Evolutionary conservation across 2,329 filamentous ascomycete genomes (phyloP).

Genomic region (Aspergillus brunneoviolaceus): DNA sequence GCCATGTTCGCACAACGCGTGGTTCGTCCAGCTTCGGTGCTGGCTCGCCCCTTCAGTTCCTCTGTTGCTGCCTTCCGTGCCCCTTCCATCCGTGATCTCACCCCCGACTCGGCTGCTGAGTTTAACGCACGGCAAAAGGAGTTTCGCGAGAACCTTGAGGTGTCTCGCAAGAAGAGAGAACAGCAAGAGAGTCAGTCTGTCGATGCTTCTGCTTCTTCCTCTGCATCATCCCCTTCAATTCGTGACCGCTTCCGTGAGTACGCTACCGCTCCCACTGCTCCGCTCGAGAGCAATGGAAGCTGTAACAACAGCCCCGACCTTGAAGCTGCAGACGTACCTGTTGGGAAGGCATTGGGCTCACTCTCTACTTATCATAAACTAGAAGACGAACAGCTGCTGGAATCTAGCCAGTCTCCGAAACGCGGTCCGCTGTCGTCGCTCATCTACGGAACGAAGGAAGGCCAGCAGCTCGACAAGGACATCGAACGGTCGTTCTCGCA

Average conservation of each 20-base stretch:
- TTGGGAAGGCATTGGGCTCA: slow-evolving; percentile 58
- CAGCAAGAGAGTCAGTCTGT: slow-evolving; percentile 78
- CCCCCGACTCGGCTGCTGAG: slow-evolving; percentile 64
- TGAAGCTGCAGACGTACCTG: slow-evolving; percentile 42
- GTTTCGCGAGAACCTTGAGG: slow-evolving; percentile 79
- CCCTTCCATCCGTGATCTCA: slow-evolving; percentile 86
- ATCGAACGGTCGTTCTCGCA: slow-evolving; percentile 96
- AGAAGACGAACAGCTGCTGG: slow-evolving; percentile 59
- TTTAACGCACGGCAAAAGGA: slow-evolving; percentile 83
- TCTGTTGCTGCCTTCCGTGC: slow-evolving; percentile 53
- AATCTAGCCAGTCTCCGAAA: slow-evolving; percentile 61
- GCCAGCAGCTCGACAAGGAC: slow-evolving; percentile 88
- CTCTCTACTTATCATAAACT: slow-evolving; percentile 53
- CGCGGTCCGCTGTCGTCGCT: slow-evolving; percentile 77
- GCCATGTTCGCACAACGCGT: slow-evolving; percentile 50
- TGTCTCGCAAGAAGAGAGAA: slow-evolving; percentile 73
- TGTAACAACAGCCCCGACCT: slow-evolving; percentile 33
- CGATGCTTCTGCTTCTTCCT: slow-evolving; percentile 48
- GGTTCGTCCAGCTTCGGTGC: slow-evolving; percentile 50
- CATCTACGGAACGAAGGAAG: slow-evolving; percentile 96
- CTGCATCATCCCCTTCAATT: slow-evolving; percentile 35
- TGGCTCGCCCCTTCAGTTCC: slow-evolving; percentile 59
- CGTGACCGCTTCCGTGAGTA: slow-evolving; percentile 39
- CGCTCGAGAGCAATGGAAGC: slow-evolving; percentile 48
- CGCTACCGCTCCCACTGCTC: slow-evolving; percentile 44